A percentile compares a stretch with the other conserved stretches of the same genome.
Conservation (phyloP, 805 yeast species). For the Schizosaccharomyces lindneri region DNA sequence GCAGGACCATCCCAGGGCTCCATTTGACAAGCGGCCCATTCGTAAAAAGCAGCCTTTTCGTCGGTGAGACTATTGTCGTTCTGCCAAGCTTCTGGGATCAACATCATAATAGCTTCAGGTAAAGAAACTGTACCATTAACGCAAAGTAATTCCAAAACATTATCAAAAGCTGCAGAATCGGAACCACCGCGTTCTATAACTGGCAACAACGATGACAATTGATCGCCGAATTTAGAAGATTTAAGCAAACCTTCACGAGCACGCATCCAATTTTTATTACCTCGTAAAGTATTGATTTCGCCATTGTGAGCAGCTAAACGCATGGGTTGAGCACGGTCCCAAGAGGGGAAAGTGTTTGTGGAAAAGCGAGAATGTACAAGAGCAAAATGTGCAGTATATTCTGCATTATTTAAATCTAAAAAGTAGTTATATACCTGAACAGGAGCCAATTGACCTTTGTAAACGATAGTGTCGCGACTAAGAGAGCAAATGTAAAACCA, state of each 20-base stretch:
- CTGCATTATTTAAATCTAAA: slow-evolving; percentile 74
- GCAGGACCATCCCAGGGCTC: slow-evolving; percentile 99
- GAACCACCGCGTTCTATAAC: slow-evolving; percentile 97
- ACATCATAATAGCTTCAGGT: slow-evolving; percentile 91
- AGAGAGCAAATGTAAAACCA: slow-evolving; percentile 95
- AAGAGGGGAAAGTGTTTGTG: slow-evolving; percentile 95
- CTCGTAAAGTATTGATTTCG: slow-evolving; percentile 89
- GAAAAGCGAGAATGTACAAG: slow-evolving; percentile 92
- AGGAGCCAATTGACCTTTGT: slow-evolving; percentile 94
- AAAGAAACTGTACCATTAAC: slow-evolving; percentile 75
- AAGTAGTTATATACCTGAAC: slow-evolving; percentile 86
- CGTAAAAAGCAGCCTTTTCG: slow-evolving; percentile 79
- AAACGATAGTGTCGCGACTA: slow-evolving; percentile 70
- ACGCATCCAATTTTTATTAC: slow-evolving; percentile 98
- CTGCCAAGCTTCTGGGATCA: slow-evolving; percentile 97
- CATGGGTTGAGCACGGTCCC: slow-evolving; percentile 98
- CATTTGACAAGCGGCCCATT: slow-evolving; percentile 97
- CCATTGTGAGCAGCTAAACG: slow-evolving; percentile 97
- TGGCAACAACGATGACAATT: slow-evolving; percentile 72
- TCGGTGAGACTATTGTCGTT: slow-evolving; percentile 70
- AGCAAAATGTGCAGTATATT: slow-evolving; percentile 85
- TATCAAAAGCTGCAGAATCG: slow-evolving; percentile 93
- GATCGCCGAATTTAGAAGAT: slow-evolving; percentile 68
- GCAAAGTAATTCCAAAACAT: slow-evolving; percentile 73
- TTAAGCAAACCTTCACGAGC: slow-evolving; percentile 94